Evolutionary conservation across 129 eudicot genomes (phyloP).

Genomic region (Smallanthus sonchifolius): DNA sequence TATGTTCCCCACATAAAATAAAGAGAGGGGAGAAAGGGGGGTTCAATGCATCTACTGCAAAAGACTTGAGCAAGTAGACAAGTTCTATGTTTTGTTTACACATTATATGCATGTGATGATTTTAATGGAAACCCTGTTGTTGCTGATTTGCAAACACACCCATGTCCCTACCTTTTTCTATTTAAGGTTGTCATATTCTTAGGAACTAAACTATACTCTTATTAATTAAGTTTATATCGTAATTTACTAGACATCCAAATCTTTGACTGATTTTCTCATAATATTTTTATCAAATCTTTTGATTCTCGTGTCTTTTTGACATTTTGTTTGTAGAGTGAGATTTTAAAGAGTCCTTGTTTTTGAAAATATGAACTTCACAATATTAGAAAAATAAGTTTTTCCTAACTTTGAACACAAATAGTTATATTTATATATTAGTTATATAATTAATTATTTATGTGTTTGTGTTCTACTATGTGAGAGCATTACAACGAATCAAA

Average conservation of each 20-base stretch:
- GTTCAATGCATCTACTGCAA: conserved; percentile 24
- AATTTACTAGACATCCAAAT: conserved; percentile 16
- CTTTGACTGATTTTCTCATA: conserved; percentile 9
- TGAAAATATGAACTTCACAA: no score
- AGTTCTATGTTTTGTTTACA: conserved; percentile 27
- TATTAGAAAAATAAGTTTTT: no score
- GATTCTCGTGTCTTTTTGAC: conserved; percentile 4
- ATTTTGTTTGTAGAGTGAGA: neutral
- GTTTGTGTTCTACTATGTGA: no score
- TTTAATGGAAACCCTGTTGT: conserved; percentile 25
- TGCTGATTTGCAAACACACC: conserved; percentile 35
- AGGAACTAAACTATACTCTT: conserved; percentile 8
- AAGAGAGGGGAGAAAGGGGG: neutral
- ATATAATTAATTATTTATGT: no score
- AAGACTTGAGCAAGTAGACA: conserved; percentile 12
- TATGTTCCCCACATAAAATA: neutral
- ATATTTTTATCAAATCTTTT: conserved; percentile 12
- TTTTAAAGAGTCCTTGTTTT: neutral
- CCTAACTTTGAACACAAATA: no score
- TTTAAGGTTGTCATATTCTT: conserved; percentile 27
- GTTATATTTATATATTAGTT: no score
- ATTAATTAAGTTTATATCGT: conserved; percentile 11
- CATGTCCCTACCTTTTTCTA: conserved; percentile 27
- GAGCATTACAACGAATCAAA: no score
- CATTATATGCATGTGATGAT: conserved; percentile 29